Conservation (phyloP, 2,329 filamentous ascomycete species). For the Plectosphaerella plurivora region DNA sequence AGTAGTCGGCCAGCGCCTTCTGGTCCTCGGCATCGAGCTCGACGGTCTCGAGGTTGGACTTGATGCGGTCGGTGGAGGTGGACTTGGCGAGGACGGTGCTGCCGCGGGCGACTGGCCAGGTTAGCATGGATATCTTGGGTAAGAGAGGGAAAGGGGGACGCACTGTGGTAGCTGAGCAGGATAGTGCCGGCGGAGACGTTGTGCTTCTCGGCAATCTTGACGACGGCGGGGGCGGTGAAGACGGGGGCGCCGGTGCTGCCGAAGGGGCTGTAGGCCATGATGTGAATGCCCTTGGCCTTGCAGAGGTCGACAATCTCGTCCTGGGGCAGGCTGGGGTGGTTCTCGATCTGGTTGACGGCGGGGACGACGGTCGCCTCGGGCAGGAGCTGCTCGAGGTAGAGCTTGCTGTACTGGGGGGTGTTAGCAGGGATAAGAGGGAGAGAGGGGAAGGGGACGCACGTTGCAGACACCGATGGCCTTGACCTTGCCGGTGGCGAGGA, state of each 20-base stretch:
- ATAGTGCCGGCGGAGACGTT: slow-evolving; percentile 57
- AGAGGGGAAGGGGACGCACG: slow-evolving; percentile 22
- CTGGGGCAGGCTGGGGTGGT: slow-evolving; percentile 67
- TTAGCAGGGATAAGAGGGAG: slow-evolving; percentile 1
- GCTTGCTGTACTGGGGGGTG: slow-evolving; percentile 43
- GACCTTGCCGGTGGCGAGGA: slow-evolving; percentile 55
- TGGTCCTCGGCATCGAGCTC: slow-evolving; percentile 61
- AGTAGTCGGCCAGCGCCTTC: slow-evolving; percentile 51
- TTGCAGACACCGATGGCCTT: slow-evolving; percentile 53
- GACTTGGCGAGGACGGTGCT: slow-evolving; percentile 71
- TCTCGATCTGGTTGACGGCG: slow-evolving; percentile 70
- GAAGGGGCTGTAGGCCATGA: slow-evolving; percentile 69
- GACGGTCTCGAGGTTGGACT: slow-evolving; percentile 64
- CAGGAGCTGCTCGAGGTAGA: slow-evolving; percentile 52
- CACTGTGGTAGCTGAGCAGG: slow-evolving; percentile 69
- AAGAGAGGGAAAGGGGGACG: slow-evolving; percentile 20
- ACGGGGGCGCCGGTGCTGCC: slow-evolving; percentile 62
- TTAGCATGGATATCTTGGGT: neutral
- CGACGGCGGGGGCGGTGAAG: slow-evolving; percentile 56
- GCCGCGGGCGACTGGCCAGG: slow-evolving; percentile 55
- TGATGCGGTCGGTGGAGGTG: slow-evolving; percentile 62
- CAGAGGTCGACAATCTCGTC: slow-evolving; percentile 68
- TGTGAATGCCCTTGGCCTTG: slow-evolving; percentile 62
- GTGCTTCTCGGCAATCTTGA: slow-evolving; percentile 61
- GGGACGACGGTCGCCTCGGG: slow-evolving; percentile 49